Evolutionary conservation across 331 rosid genomes (phyloP).

Genomic region (Rhamnella rubrinervis): DNA sequence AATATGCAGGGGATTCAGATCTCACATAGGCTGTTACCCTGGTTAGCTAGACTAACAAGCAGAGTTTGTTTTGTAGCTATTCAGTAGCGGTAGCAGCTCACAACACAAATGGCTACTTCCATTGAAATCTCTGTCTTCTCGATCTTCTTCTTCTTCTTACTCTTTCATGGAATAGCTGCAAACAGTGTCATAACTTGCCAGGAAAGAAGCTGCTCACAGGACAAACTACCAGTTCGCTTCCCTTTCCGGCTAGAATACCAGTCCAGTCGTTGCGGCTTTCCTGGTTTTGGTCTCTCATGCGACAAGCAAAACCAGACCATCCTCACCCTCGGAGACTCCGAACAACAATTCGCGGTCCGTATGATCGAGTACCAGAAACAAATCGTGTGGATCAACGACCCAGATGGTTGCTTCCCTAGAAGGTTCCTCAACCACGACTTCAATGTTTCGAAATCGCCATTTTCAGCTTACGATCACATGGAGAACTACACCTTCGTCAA

Average conservation of each 20-base stretch:
- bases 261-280: slow-evolving; percentile 21
- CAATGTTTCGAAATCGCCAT: neutral
- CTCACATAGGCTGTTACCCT: too few species aligned
- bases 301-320: slow-evolving; percentile 34
- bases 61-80: too few species aligned
- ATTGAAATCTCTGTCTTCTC: neutral
- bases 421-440: slow-evolving; percentile 26
- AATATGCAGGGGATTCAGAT: too few species aligned
- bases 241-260: slow-evolving; percentile 40
- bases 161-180: neutral
- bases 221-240: slow-evolving; percentile 13
- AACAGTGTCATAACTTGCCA: neutral
- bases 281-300: slow-evolving; percentile 44
- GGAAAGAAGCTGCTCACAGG: neutral
- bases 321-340: slow-evolving; percentile 36
- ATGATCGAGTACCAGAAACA: slow-evolving; percentile 37
- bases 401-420: slow-evolving; percentile 37
- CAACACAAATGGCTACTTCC: neutral
- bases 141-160: neutral
- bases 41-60: too few species aligned
- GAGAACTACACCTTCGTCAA: slow-evolving; percentile 11
- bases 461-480: neutral
- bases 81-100: too few species aligned
- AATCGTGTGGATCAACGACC: slow-evolving; percentile 36
- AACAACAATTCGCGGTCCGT: slow-evolving; percentile 21